These are phyloP conservation scores for Sugiyamaella mastotermitis DNA, from an alignment of 805 yeast genomes.

Conservation along the genomic window DNA sequence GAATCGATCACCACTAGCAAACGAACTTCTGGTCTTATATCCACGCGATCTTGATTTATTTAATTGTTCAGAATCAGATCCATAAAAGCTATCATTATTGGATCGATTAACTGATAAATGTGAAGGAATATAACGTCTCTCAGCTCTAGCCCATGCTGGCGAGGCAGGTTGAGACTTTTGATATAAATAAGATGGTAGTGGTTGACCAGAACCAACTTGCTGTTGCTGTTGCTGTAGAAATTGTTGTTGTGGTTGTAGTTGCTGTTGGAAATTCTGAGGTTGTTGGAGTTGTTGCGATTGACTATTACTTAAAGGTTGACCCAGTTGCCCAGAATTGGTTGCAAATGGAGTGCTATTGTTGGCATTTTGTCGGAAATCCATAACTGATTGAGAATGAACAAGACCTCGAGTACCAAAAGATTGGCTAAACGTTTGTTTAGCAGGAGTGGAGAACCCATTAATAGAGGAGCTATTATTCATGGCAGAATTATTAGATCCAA, in stretches of 20 bases:
- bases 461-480: too few species aligned
- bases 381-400: slow-evolving; percentile 12
- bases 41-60: background rate
- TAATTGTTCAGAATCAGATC: background rate
- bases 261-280: slow-evolving; percentile 2
- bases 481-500: too few species aligned
- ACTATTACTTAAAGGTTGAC: background rate
- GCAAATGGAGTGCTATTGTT: background rate
- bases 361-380: slow-evolving; percentile 7
- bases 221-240: background rate
- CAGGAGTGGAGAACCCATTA: too few species aligned
- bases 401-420: slow-evolving; percentile 2
- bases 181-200: background rate
- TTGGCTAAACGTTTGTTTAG: too few species aligned
- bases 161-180: background rate
- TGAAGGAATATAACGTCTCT: slow-evolving; percentile 13
- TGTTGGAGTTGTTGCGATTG: slow-evolving; percentile 1
- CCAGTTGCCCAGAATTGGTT: background rate
- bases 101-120: slow-evolving; percentile 5
- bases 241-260: slow-evolving; percentile 1
- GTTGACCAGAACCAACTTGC: slow-evolving; percentile 1
- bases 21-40: background rate
- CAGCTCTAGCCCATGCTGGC: slow-evolving; percentile 12
- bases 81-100: slow-evolving; percentile 2
- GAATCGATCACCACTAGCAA: too few species aligned